phyloP scores from a whole-genome alignment of 192 early-diverging fungal genomes.

The Rhizophlyctis rosea region DNA sequence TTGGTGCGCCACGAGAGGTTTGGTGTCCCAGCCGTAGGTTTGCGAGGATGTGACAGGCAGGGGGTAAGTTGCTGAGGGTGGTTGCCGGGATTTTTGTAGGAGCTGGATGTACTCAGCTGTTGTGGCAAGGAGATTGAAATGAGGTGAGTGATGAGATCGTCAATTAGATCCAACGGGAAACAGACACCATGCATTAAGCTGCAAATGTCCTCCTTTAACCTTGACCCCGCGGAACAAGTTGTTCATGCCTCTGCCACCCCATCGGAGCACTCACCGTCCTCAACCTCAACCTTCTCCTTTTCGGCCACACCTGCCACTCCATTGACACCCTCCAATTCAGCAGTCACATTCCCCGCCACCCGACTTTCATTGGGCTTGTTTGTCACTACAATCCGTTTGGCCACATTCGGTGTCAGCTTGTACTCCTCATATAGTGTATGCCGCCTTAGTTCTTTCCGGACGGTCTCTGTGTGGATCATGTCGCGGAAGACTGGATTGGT shows the following conservation, averaged over 20 bases:
- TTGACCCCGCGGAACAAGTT: no score
- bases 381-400: not conserved
- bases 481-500: slow-evolving; percentile 30
- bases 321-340: not conserved
- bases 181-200: no score
- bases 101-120: not conserved
- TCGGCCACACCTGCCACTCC: no score
- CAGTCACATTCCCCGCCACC: not conserved
- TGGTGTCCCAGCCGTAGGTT: slow-evolving; percentile 40
- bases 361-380: not conserved
- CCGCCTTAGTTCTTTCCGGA: slow-evolving; percentile 33
- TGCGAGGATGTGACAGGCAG: slow-evolving; percentile 24
- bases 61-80: not conserved
- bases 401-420: slow-evolving; percentile 34
- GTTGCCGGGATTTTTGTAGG: not conserved
- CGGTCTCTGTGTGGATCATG: slow-evolving; percentile 37
- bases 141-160: no score
- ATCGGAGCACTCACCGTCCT: slow-evolving; percentile 1
- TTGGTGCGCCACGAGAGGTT: slow-evolving; percentile 13
- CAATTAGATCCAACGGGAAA: no score
- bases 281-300: not conserved
- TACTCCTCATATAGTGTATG: slow-evolving; percentile 28
- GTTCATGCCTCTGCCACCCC: no score
- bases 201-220: no score
- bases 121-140: not conserved